phyloP scores from a whole-genome alignment of 2,329 filamentous ascomycete species.

The Diaporthe sp. region DNA sequence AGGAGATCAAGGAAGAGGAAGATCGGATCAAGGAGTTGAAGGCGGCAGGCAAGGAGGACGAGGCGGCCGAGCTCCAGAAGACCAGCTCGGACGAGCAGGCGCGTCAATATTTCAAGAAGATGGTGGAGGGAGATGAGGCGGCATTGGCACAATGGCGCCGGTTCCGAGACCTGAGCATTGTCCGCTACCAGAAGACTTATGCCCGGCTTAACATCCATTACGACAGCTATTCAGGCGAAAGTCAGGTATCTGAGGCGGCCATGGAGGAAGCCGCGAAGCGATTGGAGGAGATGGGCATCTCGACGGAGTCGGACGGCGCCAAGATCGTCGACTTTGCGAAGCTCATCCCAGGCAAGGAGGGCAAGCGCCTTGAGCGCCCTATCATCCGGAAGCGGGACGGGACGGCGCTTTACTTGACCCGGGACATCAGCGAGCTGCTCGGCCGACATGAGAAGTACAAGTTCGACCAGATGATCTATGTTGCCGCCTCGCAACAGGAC shows the following conservation, averaged over 20 bases:
- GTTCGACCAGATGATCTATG: conserved; percentile 85
- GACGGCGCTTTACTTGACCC: conserved; percentile 80
- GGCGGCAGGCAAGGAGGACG: conserved; percentile 61
- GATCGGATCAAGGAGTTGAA: conserved; percentile 70
- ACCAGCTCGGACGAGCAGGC: conserved; percentile 77
- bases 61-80: conserved; percentile 57
- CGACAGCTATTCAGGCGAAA: conserved; percentile 81
- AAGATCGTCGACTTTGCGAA: conserved; percentile 78
- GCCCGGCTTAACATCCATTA: conserved; percentile 77
- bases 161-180: conserved; percentile 75
- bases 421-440: conserved; percentile 80
- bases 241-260: conserved; percentile 72
- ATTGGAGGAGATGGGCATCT: conserved; percentile 72
- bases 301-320: conserved; percentile 77
- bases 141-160: conserved; percentile 72
- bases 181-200: conserved; percentile 75
- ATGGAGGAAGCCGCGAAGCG: conserved; percentile 73
- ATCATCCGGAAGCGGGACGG: conserved; percentile 80
- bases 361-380: conserved; percentile 76
- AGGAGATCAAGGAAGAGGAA: conserved; percentile 73
- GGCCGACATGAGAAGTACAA: conserved; percentile 71
- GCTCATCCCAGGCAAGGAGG: conserved; percentile 72
- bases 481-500: conserved; percentile 78
- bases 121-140: conserved; percentile 73
- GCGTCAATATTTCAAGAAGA: conserved; percentile 76